Percentiles rank a stretch among this genome's conserved stretches.
These are phyloP conservation scores for Hemisphaericaspora nanyangensis DNA, from an alignment of 805 yeast genomes.

Conservation along the genomic window DNA sequence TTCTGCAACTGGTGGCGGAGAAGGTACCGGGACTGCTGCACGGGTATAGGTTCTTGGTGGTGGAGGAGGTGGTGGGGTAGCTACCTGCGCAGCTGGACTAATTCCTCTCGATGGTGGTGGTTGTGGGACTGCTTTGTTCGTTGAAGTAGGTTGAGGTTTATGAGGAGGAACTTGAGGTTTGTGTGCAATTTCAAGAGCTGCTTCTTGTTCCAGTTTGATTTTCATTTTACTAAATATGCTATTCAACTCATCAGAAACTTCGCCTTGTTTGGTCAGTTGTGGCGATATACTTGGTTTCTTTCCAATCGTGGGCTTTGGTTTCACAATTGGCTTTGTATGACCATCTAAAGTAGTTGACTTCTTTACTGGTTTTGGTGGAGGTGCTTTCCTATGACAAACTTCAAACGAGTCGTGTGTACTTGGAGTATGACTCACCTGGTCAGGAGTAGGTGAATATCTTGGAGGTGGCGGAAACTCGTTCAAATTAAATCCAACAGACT, in stretches of 20 bases:
- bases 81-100: conserved; percentile 10
- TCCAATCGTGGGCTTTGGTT: background rate
- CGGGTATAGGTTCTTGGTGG: conserved; percentile 22
- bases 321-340: conserved; percentile 1
- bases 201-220: conserved; percentile 1
- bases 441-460: background rate
- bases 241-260: conserved; percentile 6
- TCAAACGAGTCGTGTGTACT: background rate
- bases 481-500: background rate
- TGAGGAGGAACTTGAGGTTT: background rate
- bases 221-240: conserved; percentile 5
- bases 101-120: background rate
- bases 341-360: conserved; percentile 15
- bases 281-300: background rate
- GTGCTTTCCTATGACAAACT: conserved; percentile 21
- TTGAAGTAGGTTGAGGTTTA: too few species aligned
- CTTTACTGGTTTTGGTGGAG: conserved; percentile 44
- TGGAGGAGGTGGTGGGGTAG: conserved; percentile 25
- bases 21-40: conserved; percentile 10
- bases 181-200: background rate
- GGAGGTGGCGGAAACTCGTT: background rate
- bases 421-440: conserved; percentile 2
- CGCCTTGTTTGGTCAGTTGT: background rate
- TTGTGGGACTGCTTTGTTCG: conserved; percentile 1
- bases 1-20: conserved; percentile 9